Percentiles rank a stretch among this genome's conserved stretches.
Conservation (phyloP, 768 basidiomycete genomes). For the Phlegmacium glaucopus region DNA sequence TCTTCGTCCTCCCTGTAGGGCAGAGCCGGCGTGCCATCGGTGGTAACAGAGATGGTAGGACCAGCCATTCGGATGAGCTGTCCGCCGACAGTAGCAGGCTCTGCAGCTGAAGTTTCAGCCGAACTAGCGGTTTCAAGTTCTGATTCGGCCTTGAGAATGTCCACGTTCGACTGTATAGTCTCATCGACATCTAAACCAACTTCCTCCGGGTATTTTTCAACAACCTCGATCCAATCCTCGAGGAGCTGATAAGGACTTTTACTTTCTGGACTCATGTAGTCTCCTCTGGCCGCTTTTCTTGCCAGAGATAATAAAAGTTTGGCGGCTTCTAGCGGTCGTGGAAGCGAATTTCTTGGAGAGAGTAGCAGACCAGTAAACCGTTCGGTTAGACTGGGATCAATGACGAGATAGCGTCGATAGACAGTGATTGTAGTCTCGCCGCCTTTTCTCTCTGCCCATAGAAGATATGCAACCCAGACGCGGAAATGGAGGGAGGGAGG, state of each 20-base stretch:
- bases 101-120: constrained; percentile 17
- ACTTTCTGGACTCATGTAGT: constrained; percentile 84
- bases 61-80: constrained; percentile 72
- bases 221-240: constrained; percentile 88
- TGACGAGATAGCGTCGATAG: constrained; percentile 84
- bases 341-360: constrained; percentile 46
- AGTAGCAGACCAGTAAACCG: constrained; percentile 71
- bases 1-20: constrained; percentile 84
- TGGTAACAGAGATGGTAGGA: constrained; percentile 49
- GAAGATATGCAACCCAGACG: constrained; percentile 89
- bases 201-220: constrained; percentile 87
- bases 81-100: constrained; percentile 50
- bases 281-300: constrained; percentile 77
- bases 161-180: constrained; percentile 55
- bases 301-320: constrained; percentile 86
- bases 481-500: constrained; percentile 90
- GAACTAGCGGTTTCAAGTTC: constrained; percentile 33
- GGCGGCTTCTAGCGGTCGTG: constrained; percentile 88
- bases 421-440: constrained; percentile 75
- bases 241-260: constrained; percentile 96
- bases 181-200: constrained; percentile 86
- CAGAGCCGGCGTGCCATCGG: constrained; percentile 46
- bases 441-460: constrained; percentile 85
- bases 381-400: constrained; percentile 81
- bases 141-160: constrained; percentile 44